Evolutionary conservation across 495 filamentous ascomycete species (phyloP).

Genomic region (Usnea hakonensis): DNA sequence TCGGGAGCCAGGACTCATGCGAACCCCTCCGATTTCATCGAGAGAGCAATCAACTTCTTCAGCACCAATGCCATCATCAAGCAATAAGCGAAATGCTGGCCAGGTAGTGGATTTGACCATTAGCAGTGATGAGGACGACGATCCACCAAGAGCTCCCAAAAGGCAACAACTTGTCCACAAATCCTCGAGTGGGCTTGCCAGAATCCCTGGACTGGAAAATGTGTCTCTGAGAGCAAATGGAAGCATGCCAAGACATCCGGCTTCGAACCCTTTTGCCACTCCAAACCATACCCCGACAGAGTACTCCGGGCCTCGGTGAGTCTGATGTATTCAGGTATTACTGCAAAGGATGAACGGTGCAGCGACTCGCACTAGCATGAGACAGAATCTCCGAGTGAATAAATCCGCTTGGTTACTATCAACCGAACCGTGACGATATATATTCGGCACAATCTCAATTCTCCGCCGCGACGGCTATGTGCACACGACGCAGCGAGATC

Average conservation of each 20-base stretch:
- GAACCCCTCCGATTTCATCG: slow-evolving; percentile 48
- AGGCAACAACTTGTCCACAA: slow-evolving; percentile 28
- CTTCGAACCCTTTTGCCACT: slow-evolving; percentile 9
- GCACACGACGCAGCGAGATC: not conserved
- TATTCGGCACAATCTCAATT: not conserved
- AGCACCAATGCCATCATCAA: slow-evolving; percentile 30
- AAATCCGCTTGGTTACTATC: too few relatives aligned
- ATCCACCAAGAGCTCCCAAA: slow-evolving; percentile 52
- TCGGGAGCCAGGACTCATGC: slow-evolving; percentile 30
- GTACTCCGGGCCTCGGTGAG: slow-evolving; percentile 6
- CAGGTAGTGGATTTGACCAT: slow-evolving; percentile 74
- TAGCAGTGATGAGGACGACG: slow-evolving; percentile 68
- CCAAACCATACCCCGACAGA: slow-evolving; percentile 6
- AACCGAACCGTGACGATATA: too few relatives aligned
- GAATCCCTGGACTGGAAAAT: not conserved
- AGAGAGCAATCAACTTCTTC: slow-evolving; percentile 46
- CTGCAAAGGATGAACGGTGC: not conserved
- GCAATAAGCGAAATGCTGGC: slow-evolving; percentile 54
- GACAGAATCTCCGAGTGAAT: too few relatives aligned
- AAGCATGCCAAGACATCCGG: not conserved
- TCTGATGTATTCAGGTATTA: not conserved
- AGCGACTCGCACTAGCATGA: too few relatives aligned
- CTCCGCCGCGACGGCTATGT: not conserved
- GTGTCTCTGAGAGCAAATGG: slow-evolving; percentile 4
- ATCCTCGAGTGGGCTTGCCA: slow-evolving; percentile 4